Evolutionary conservation across 495 filamentous ascomycete species (phyloP).

Genomic region (Annulohypoxylon moriforme): DNA sequence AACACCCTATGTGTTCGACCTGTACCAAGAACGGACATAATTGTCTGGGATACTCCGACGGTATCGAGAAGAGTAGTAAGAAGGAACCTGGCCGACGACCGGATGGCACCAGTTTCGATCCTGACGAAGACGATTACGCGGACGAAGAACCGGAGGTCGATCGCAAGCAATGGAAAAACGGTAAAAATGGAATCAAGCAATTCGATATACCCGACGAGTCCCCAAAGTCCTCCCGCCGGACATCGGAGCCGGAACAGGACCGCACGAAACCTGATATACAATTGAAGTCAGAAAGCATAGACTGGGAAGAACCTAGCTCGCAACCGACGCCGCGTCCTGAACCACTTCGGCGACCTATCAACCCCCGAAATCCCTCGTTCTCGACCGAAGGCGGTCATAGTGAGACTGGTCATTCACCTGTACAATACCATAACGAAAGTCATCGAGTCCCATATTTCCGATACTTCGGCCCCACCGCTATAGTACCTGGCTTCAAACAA

Average conservation of each 20-base stretch:
- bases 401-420: constrained; percentile 54
- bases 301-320: constrained; percentile 47
- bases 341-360: constrained; percentile 29
- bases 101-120: constrained; percentile 33
- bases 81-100: constrained; percentile 42
- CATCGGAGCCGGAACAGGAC: constrained; percentile 43
- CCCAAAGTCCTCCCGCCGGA: constrained; percentile 32
- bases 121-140: constrained; percentile 46
- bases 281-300: constrained; percentile 45
- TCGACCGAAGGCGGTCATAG: constrained; percentile 57
- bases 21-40: constrained; percentile 79
- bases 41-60: constrained; percentile 74
- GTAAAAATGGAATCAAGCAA: constrained; percentile 37
- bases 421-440: constrained; percentile 62
- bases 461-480: constrained; percentile 89
- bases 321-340: constrained; percentile 48
- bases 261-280: constrained; percentile 35
- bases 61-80: constrained; percentile 58
- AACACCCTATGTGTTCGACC: constrained; percentile 78
- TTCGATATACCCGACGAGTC: constrained; percentile 35
- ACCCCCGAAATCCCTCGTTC: constrained; percentile 51
- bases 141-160: constrained; percentile 53
- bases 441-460: constrained; percentile 85
- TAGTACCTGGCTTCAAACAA: constrained; percentile 91
- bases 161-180: constrained; percentile 48